Conservation (phyloP, 1,139 yeast genomes). For the Candida dubliniensis region DNA sequence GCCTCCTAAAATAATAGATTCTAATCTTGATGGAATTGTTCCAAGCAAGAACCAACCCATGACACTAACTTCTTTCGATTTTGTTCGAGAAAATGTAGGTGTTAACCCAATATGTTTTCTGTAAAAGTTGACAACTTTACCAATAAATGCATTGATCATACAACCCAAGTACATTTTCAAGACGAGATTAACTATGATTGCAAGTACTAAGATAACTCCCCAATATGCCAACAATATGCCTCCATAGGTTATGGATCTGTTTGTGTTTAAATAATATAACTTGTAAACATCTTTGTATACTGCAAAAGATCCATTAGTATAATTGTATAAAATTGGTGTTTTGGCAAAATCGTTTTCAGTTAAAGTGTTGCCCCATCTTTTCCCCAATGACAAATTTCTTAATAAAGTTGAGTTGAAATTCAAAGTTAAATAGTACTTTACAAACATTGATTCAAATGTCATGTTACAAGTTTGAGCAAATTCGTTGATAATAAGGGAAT, state of each 20-base stretch:
- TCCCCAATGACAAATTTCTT: constrained; percentile 1
- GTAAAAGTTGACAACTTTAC: constrained; percentile 14
- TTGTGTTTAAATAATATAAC: constrained; percentile 8
- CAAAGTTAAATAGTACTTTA: constrained; percentile 5
- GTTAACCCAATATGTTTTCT: constrained; percentile 32
- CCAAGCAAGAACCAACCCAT: constrained; percentile 18
- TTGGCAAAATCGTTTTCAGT: constrained; percentile 7
- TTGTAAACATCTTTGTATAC: constrained; percentile 6
- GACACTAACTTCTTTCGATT: constrained; percentile 18
- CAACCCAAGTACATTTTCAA: constrained; percentile 37
- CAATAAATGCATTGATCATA: constrained; percentile 18
- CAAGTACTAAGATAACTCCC: constrained; percentile 43
- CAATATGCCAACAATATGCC: constrained; percentile 49
- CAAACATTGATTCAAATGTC: constrained; percentile 6
- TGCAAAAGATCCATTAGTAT: constrained; percentile 5
- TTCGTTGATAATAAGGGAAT: constrained; percentile 14
- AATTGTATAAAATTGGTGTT: constrained; percentile 7
- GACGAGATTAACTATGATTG: constrained; percentile 36
- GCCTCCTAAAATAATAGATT: constrained; percentile 27
- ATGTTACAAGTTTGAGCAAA: constrained; percentile 17
- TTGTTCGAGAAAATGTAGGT: constrained; percentile 25
- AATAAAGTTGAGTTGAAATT: constrained; percentile 2
- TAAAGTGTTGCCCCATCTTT: constrained; percentile 4
- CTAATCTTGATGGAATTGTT: constrained; percentile 28
- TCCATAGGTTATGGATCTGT: constrained; percentile 46